These are phyloP conservation scores for Solanum chilense DNA, from an alignment of 257 asterid genomes.

Conservation along the genomic window DNA sequence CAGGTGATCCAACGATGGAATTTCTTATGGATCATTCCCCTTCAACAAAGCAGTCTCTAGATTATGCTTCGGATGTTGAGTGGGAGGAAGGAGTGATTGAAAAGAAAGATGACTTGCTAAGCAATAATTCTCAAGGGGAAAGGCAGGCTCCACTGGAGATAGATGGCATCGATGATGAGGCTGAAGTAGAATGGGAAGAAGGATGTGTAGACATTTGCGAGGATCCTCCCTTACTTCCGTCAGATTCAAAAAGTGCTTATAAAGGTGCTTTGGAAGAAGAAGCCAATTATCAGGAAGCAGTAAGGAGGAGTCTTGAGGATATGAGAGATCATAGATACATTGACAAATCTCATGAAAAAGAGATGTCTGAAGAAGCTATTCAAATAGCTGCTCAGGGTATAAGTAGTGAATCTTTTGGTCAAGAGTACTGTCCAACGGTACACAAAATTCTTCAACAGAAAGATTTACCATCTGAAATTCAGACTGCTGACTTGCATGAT, in stretches of 20 bases:
- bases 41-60: conserved; percentile 17
- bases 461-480: conserved; percentile 5
- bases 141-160: conserved; percentile 9
- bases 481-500: not conserved
- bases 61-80: conserved; percentile 46
- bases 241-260: conserved; percentile 22
- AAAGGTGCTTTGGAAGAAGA: conserved; percentile 64
- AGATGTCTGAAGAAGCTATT: conserved; percentile 8
- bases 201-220: conserved; percentile 34
- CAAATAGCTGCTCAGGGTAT: conserved; percentile 7
- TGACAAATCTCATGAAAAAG: conserved; percentile 11
- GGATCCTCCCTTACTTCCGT: conserved; percentile 20
- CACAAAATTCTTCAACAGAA: conserved; percentile 6
- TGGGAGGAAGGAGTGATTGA: conserved; percentile 65
- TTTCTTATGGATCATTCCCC: conserved; percentile 30
- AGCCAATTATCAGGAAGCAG: conserved; percentile 65
- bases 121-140: conserved; percentile 1
- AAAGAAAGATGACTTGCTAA: conserved; percentile 10
- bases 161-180: conserved; percentile 34
- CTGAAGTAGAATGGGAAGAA: conserved; percentile 82
- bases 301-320: conserved; percentile 64
- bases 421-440: conserved; percentile 15
- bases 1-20: conserved; percentile 42
- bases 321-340: conserved; percentile 7
- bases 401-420: conserved; percentile 5